Evolutionary conservation across 371 early-diverging fungal genomes (phyloP), one percentile per base, ranked within the genome.

Genomic region (Synchytrium microbalum): DNA sequence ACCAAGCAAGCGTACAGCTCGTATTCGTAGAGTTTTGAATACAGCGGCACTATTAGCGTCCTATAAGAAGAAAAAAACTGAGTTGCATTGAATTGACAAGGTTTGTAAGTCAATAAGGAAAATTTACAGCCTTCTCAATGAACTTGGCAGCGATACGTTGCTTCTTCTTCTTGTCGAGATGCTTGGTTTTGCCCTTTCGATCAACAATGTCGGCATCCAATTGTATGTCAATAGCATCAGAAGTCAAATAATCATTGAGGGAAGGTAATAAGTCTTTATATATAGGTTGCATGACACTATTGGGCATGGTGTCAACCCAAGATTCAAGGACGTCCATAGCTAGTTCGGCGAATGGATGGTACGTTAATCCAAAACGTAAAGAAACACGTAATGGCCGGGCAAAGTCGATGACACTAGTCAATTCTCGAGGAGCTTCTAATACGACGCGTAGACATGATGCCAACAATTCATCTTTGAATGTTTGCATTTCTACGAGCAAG

Each of bases 381-480:
- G 89, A 85, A 28, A 79, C 75, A 58, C 79, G 75, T 1, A 92
- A 65, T 2, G 89, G 87, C 13, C 68, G 51, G 2, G 80, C 71
- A 14, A 88, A 64, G 53, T 79, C 76, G 19, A 30, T 38, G 0
- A 85, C 62, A 51, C 77, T 72, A 38, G 86, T 75, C 32, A 92
- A 81, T 1, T 83, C 84, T 1, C 72, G 31, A 0, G 90, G 89
- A 32, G 75, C 75, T 0, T 83, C 73, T 1, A 92, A 79, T 0
- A 90, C 74, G 10, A 88, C 64, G 25, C 78, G 74, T 32, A 92
- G 69, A 61, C 89, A 88, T 0, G 88, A 78, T 0, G 82, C 85
- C 16, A 89, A 71, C 13, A 92, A 73, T 32, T 92, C 92, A 58
- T 90, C 90, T 66, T 88, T 88, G 72, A 82, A 89, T 64, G 83